Evolutionary conservation across 225 moss, liverwort and hornwort species (phyloP).

Genomic region (Takakia lepidozioides): DNA sequence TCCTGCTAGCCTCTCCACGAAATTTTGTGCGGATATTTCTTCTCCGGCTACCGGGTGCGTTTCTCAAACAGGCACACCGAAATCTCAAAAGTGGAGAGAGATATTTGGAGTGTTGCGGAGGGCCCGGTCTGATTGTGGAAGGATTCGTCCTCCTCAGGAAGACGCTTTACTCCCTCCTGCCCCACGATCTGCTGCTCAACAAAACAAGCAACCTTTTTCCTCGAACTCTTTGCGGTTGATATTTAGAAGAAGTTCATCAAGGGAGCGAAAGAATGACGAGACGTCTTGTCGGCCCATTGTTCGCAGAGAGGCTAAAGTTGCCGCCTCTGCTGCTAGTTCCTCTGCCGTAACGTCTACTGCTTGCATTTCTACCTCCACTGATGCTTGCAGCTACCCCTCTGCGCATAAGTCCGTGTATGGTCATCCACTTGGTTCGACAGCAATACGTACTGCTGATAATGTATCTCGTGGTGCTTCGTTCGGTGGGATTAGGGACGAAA

Average conservation of each 20-base stretch:
- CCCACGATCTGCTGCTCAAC: constrained; percentile 16
- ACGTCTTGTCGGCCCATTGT: no score
- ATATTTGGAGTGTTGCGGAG: constrained; percentile 72
- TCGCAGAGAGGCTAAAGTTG: no score
- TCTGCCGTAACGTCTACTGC: constrained; percentile 5
- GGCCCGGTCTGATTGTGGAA: constrained; percentile 77
- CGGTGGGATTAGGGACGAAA: no score
- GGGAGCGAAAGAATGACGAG: no score
- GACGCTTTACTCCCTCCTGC: constrained; percentile 24
- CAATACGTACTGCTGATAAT: constrained; percentile 41
- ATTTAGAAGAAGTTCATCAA: constrained; percentile 38
- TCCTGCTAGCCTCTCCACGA: constrained; percentile 37
- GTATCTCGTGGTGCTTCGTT: no score
- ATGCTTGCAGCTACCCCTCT: constrained; percentile 5
- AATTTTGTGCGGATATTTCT: constrained; percentile 18
- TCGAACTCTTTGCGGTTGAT: constrained; percentile 46
- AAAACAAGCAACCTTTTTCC: constrained; percentile 30
- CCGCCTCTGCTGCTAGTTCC: constrained; percentile 6
- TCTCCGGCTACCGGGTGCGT: constrained; percentile 12
- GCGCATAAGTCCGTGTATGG: no score
- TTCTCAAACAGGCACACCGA: constrained; percentile 14
- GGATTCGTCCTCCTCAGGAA: constrained; percentile 53
- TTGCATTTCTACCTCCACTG: constrained; percentile 14
- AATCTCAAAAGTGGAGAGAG: constrained; percentile 76
- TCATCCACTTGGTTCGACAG: constrained; percentile 30